Percentiles rank a stretch among this genome's conserved stretches.
Conservation (phyloP, 805 yeast genomes). For the Yueomyces sinensis region DNA sequence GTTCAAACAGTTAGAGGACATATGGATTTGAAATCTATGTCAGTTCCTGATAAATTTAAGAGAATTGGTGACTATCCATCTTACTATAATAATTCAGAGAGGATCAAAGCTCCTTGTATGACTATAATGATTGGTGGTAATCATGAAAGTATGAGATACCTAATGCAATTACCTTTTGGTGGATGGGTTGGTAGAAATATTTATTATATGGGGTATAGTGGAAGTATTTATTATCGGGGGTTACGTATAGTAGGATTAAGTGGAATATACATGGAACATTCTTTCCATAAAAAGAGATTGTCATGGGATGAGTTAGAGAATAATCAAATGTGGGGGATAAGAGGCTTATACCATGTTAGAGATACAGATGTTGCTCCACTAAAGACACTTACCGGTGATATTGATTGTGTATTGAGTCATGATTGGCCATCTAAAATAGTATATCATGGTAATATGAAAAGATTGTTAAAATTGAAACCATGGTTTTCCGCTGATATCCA, state of each 20-base stretch:
- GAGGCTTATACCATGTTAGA: slow-evolving; percentile 46
- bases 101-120: slow-evolving; percentile 71
- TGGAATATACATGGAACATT: slow-evolving; percentile 59
- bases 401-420: slow-evolving; percentile 62
- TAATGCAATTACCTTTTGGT: slow-evolving; percentile 63
- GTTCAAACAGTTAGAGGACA: slow-evolving; percentile 65
- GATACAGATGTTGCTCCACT: slow-evolving; percentile 45
- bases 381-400: slow-evolving; percentile 15
- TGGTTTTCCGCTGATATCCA: slow-evolving; percentile 54
- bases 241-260: slow-evolving; percentile 68
- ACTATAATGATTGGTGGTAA: slow-evolving; percentile 91
- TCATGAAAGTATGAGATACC: slow-evolving; percentile 77
- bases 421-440: slow-evolving; percentile 91
- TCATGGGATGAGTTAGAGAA: slow-evolving; percentile 35
- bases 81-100: background rate
- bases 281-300: slow-evolving; percentile 32
- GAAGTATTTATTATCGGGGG: slow-evolving; percentile 64
- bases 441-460: slow-evolving; percentile 42
- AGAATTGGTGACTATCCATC: slow-evolving; percentile 62
- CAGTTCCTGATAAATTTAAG: slow-evolving; percentile 70
- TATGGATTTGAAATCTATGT: slow-evolving; percentile 53
- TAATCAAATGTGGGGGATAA: slow-evolving; percentile 13
- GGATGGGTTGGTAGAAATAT: slow-evolving; percentile 91
- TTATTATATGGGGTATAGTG: slow-evolving; percentile 70
- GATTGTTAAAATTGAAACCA: slow-evolving; percentile 46